A percentile compares a stretch with the other conserved stretches of the same genome.
These are phyloP conservation scores for Dendryphion nanum DNA, from an alignment of 2,329 filamentous ascomycete species.

Conservation along the genomic window DNA sequence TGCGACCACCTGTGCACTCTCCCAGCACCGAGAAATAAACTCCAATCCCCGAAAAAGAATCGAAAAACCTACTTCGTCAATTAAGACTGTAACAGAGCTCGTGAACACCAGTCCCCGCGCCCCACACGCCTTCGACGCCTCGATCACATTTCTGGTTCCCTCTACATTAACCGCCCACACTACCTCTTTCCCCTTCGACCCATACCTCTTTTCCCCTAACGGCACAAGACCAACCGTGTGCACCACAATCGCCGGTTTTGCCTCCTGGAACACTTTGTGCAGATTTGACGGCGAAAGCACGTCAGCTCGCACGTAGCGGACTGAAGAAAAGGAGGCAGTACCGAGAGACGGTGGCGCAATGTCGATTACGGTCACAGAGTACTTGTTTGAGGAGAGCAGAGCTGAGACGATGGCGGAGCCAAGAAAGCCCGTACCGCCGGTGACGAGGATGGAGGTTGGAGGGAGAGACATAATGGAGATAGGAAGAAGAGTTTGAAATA, in stretches of 20 bases:
- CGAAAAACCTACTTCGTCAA: constrained; percentile 79
- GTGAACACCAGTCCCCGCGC: constrained; percentile 89
- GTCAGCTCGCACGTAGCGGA: constrained; percentile 40
- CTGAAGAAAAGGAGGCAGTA: constrained; percentile 20
- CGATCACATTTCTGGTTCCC: constrained; percentile 75
- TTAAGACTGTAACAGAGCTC: constrained; percentile 81
- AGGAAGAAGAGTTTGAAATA: no score
- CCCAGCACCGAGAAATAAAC: no score
- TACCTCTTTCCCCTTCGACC: constrained; percentile 43
- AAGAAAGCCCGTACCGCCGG: constrained; percentile 50
- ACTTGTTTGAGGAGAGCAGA: constrained; percentile 37
- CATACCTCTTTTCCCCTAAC: constrained; percentile 40
- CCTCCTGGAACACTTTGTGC: constrained; percentile 54
- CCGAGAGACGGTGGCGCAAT: constrained; percentile 36
- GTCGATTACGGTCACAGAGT: constrained; percentile 41
- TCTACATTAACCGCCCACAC: constrained; percentile 85
- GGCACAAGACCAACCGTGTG: constrained; percentile 70
- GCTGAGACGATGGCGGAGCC: constrained; percentile 43
- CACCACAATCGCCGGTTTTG: constrained; percentile 78
- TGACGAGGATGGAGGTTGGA: constrained; percentile 46
- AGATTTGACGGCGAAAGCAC: constrained; percentile 39
- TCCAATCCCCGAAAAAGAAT: no score
- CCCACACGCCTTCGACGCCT: constrained; percentile 65
- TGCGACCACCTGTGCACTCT: no score
- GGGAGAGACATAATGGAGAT: no score